Percentiles rank a stretch among this genome's conserved stretches.
These are phyloP conservation scores for Lachnum nothofagi DNA, from an alignment of 2,329 filamentous ascomycete species.

Conservation along the genomic window DNA sequence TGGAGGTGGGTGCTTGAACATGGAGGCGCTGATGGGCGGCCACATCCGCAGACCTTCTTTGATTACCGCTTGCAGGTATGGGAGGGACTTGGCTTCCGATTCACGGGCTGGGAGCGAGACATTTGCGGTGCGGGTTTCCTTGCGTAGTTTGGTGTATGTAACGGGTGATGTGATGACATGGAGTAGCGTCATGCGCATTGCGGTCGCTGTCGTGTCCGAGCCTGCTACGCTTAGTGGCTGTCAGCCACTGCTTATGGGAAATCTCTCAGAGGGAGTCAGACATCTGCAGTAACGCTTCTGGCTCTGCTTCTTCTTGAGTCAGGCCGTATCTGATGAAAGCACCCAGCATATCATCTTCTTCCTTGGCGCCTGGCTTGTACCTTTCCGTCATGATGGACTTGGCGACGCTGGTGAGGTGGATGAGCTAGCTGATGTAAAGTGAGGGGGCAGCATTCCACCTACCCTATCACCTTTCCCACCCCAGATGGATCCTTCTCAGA, in stretches of 20 bases:
- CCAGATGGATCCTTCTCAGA: slow-evolving; percentile 36
- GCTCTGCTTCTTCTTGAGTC: slow-evolving; percentile 18
- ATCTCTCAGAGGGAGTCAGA: slow-evolving; percentile 50
- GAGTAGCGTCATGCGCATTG: slow-evolving; percentile 48
- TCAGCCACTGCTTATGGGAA: background rate
- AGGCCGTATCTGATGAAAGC: slow-evolving; percentile 37
- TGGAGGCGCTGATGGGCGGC: slow-evolving; percentile 37
- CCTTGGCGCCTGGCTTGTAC: slow-evolving; percentile 39
- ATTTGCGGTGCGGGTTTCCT: slow-evolving; percentile 6
- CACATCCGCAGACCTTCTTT: slow-evolving; percentile 45
- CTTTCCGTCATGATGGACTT: slow-evolving; percentile 43
- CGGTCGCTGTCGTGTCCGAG: slow-evolving; percentile 52
- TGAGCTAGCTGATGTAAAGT: background rate
- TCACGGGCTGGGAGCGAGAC: slow-evolving; percentile 24
- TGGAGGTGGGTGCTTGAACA: slow-evolving; percentile 13
- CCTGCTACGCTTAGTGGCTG: slow-evolving; percentile 40
- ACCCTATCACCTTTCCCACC: slow-evolving; percentile 43
- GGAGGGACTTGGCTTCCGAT: slow-evolving; percentile 36
- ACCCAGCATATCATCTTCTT: slow-evolving; percentile 48
- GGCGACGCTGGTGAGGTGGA: slow-evolving; percentile 30
- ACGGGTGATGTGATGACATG: slow-evolving; percentile 28
- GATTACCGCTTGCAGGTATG: slow-evolving; percentile 47
- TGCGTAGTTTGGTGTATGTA: slow-evolving; percentile 3
- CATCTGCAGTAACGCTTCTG: slow-evolving; percentile 21
- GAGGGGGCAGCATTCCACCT: slow-evolving; percentile 19